phyloP scores from a whole-genome alignment of 208 protist species.

The Trypanosoma rangeli region DNA sequence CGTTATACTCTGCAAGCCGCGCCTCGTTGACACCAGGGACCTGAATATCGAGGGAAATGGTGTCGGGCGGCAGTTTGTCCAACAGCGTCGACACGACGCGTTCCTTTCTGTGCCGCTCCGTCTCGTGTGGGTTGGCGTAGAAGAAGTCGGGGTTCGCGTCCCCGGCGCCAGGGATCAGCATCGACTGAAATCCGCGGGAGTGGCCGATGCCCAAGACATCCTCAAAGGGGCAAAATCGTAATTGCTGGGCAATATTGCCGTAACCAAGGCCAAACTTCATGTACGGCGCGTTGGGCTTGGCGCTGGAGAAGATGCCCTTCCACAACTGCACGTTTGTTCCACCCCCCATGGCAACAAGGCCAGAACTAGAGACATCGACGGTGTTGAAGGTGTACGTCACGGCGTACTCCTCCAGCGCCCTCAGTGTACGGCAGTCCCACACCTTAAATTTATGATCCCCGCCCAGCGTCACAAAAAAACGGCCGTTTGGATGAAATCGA shows the following conservation, averaged over 20 bases:
- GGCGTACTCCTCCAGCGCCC: conserved; percentile 87
- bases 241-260: conserved; percentile 71
- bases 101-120: conserved; percentile 88
- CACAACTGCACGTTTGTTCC: conserved; percentile 86
- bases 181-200: conserved; percentile 82
- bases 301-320: conserved; percentile 77
- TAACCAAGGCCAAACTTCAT: conserved; percentile 90
- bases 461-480: conserved; percentile 95
- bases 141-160: conserved; percentile 93
- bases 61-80: conserved; percentile 93
- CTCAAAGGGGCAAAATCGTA: conserved; percentile 90
- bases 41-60: conserved; percentile 90
- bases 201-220: conserved; percentile 91
- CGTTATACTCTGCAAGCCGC: conserved; percentile 79
- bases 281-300: conserved; percentile 77
- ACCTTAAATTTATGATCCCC: conserved; percentile 96
- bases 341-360: conserved; percentile 85
- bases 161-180: conserved; percentile 88
- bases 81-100: conserved; percentile 82
- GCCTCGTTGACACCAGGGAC: conserved; percentile 81
- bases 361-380: conserved; percentile 81
- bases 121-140: conserved; percentile 94
- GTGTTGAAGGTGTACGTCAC: conserved; percentile 80
- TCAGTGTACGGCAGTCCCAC: conserved; percentile 97
- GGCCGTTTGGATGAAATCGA: conserved; percentile 84